Percentiles rank a stretch among this genome's conserved stretches.
These are phyloP conservation scores for Tuber borchii DNA, from an alignment of 495 filamentous ascomycete genomes.

Conservation along the genomic window DNA sequence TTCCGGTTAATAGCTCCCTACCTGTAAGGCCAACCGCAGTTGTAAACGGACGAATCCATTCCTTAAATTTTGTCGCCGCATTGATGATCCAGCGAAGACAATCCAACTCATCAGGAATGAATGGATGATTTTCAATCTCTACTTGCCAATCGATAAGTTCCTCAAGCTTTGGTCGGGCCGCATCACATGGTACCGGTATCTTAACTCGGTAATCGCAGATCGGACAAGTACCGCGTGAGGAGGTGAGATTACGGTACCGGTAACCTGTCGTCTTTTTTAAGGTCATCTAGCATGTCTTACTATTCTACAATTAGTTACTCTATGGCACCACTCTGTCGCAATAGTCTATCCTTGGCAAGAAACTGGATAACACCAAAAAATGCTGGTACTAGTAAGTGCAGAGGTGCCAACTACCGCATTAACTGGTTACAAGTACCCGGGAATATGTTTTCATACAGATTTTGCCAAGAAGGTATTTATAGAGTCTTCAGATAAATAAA, in stretches of 20 bases:
- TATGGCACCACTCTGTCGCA: too few species aligned
- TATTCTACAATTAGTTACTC: too few species aligned
- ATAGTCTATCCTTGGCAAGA: too few species aligned
- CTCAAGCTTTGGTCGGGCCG: constrained; percentile 89
- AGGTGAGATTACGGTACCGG: too few species aligned
- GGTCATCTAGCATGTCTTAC: too few species aligned
- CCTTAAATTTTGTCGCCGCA: constrained; percentile 74
- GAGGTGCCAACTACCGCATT: too few species aligned
- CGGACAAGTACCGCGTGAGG: constrained; percentile 60
- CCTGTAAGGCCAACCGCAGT: constrained; percentile 64
- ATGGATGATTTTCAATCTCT: constrained; percentile 74
- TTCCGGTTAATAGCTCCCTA: constrained; percentile 75
- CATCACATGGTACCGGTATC: constrained; percentile 98
- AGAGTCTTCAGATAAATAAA: neutral
- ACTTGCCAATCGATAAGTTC: constrained; percentile 82
- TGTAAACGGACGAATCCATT: constrained; percentile 70
- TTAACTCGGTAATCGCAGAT: constrained; percentile 97
- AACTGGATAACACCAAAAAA: too few species aligned
- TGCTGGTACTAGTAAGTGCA: too few species aligned
- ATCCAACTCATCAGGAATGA: constrained; percentile 93
- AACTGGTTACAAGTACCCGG: too few species aligned
- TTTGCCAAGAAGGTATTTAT: neutral
- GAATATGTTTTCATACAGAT: neutral
- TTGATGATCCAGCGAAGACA: constrained; percentile 75
- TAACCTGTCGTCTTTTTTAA: too few species aligned